These are phyloP conservation scores for Penicillium sp. DNA, from an alignment of 2,329 filamentous ascomycete species.

Conservation along the genomic window DNA sequence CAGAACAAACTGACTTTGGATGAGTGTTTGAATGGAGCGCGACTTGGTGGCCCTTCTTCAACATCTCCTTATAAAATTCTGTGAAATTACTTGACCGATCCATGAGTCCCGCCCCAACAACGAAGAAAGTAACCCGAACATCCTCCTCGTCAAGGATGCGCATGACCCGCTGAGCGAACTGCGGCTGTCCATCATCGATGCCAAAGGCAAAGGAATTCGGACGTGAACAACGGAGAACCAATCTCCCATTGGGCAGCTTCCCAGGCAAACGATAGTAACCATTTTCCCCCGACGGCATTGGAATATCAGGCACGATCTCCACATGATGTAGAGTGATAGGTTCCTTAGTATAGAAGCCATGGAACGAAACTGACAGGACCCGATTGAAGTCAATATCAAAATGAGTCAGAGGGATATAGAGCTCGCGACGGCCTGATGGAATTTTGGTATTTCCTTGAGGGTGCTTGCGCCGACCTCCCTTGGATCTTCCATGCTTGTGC, in stretches of 20 bases:
- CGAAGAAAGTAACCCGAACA: conserved; percentile 71
- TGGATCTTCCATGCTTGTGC: neutral
- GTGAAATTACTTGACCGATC: conserved; percentile 62
- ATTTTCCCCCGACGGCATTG: conserved; percentile 30
- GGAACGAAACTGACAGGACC: conserved; percentile 60
- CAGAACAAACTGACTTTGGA: conserved; percentile 49
- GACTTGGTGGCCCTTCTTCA: conserved; percentile 63
- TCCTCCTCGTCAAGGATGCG: conserved; percentile 60
- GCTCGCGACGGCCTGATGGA: conserved; percentile 40
- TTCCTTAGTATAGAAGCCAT: conserved; percentile 61
- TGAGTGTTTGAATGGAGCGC: conserved; percentile 69
- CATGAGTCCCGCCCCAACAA: conserved; percentile 62
- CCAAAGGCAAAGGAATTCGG: conserved; percentile 71
- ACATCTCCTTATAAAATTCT: conserved; percentile 64
- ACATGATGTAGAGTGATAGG: conserved; percentile 56
- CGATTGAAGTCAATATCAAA: conserved; percentile 62
- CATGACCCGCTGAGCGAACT: conserved; percentile 60
- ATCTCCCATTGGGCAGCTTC: conserved; percentile 61
- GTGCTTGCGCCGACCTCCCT: neutral
- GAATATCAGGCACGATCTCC: conserved; percentile 60
- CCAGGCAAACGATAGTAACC: conserved; percentile 52
- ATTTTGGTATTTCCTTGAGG: neutral
- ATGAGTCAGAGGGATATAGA: conserved; percentile 67
- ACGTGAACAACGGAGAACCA: conserved; percentile 64
- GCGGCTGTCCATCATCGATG: conserved; percentile 67